phyloP scores from a whole-genome alignment of 2,329 filamentous ascomycete genomes.

The Claviceps sp. region DNA sequence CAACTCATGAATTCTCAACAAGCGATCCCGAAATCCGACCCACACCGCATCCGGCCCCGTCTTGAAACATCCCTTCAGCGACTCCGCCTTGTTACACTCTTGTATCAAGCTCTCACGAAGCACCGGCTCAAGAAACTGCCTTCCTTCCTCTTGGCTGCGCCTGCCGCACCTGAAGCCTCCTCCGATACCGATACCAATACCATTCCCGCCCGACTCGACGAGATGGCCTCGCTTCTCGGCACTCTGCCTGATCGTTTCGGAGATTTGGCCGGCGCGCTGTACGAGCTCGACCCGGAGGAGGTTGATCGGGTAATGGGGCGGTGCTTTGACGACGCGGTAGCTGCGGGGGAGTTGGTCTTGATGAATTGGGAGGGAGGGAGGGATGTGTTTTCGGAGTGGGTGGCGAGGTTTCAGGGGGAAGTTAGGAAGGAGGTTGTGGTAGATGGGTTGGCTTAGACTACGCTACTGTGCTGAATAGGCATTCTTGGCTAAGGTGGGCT shows the following conservation, averaged over 20 bases:
- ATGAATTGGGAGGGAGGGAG: slow-evolving; percentile 48
- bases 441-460: background rate
- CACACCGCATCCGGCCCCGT: slow-evolving; percentile 48
- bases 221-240: slow-evolving; percentile 41
- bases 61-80: slow-evolving; percentile 51
- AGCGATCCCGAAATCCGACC: slow-evolving; percentile 50
- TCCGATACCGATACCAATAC: slow-evolving; percentile 1
- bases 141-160: slow-evolving; percentile 18
- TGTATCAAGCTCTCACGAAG: slow-evolving; percentile 59
- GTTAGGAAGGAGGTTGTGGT: slow-evolving; percentile 28
- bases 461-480: too few species aligned
- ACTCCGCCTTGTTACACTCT: slow-evolving; percentile 51
- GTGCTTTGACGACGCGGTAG: slow-evolving; percentile 47
- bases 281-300: slow-evolving; percentile 47
- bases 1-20: slow-evolving; percentile 50
- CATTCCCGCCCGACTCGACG: slow-evolving; percentile 35
- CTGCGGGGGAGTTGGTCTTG: slow-evolving; percentile 39
- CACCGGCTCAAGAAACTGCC: slow-evolving; percentile 51
- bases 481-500: background rate
- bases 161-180: slow-evolving; percentile 5
- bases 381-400: slow-evolving; percentile 73
- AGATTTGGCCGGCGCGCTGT: slow-evolving; percentile 58
- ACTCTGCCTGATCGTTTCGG: slow-evolving; percentile 54
- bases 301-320: slow-evolving; percentile 46
- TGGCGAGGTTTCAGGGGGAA: slow-evolving; percentile 40